Base-by-base conservation (phyloP, 208 protist genomes). In the Trichomonas gallinae region DNA sequence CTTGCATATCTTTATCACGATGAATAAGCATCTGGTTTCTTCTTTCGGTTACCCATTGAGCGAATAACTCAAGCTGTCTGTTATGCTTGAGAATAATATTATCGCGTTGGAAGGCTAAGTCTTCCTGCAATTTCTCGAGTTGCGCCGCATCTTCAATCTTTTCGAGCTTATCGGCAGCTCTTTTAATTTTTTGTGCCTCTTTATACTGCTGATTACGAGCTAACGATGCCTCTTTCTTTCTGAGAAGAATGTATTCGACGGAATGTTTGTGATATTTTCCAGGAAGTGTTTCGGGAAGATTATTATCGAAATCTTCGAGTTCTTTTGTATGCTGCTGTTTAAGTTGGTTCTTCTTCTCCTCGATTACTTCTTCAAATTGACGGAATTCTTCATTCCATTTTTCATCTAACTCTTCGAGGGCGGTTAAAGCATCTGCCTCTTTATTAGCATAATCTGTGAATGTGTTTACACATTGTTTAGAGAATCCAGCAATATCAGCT, bases 401-500 rank as follows among this genome's bases (percentile, higher is more conserved):
- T 44, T 89, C 13, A 89, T 89, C 38, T 44, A 89, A 26, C 40
- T 89, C 83, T 31, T 89, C 83, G 46, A 89, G 34, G 17, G 31
- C 38, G 23, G 31, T 40, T 89, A 44, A 40, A 13, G 83, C 83
- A 26, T 89, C 83, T 46, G 83, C 83, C 23, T 89, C 34, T 21
- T 89, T 89, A n/a, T 89, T 40, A 6, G 26, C 17, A 1, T 44
- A 89, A 46, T 89, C 31, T 34, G 10, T 15, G 26, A 89, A 40
- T 40, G 31, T 89, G 23, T 89, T 34, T 0, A 40, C 38, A 46
- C 83, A 89, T 89, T 89, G 83, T 46, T 34, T 89, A n/a, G 83
- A 89, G 46, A 89, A 89, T 42, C 83, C 83, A 46, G 83, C 83
- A 46, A 89, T 89, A 45, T 89, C 83, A n/a, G 83, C 34, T n/a